A percentile compares a stretch with the other conserved stretches of the same genome.
Evolutionary conservation across 139 green algal species (phyloP).

Genomic region (Picochlorum sp.): DNA sequence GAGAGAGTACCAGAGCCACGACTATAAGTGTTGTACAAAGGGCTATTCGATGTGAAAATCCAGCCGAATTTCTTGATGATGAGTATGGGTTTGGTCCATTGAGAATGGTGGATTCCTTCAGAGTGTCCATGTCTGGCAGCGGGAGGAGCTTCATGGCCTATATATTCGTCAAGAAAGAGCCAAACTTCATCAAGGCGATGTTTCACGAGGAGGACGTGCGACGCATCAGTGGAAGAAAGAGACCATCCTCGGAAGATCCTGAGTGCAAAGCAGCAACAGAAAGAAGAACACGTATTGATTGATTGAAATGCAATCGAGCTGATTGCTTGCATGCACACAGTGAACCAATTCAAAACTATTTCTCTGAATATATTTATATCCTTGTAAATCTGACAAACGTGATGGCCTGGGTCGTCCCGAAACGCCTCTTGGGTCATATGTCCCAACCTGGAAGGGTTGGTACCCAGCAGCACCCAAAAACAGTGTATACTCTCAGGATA

Average conservation of each 20-base stretch:
- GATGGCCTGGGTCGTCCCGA: background rate
- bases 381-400: background rate
- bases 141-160: slow-evolving; percentile 74
- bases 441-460: too few relatives aligned
- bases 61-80: slow-evolving; percentile 50
- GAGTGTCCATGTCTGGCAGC: slow-evolving; percentile 74
- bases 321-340: too few relatives aligned
- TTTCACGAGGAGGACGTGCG: background rate
- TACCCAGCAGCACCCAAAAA: slow-evolving; percentile 15
- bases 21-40: slow-evolving; percentile 78
- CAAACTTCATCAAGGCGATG: background rate
- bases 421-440: background rate
- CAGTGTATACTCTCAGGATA: slow-evolving; percentile 58
- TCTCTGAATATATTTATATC: too few relatives aligned
- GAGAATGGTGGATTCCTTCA: slow-evolving; percentile 56
- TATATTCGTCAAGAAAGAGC: slow-evolving; percentile 48
- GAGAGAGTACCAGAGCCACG: slow-evolving; percentile 36
- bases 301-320: too few relatives aligned
- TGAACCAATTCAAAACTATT: too few relatives aligned
- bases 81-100: slow-evolving; percentile 66
- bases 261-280: too few relatives aligned
- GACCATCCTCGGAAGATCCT: background rate
- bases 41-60: slow-evolving; percentile 40
- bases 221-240: background rate
- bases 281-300: too few relatives aligned